Base-by-base conservation (phyloP, 1,139 yeast genomes). In the Lodderomyces oxycetoniae region DNA sequence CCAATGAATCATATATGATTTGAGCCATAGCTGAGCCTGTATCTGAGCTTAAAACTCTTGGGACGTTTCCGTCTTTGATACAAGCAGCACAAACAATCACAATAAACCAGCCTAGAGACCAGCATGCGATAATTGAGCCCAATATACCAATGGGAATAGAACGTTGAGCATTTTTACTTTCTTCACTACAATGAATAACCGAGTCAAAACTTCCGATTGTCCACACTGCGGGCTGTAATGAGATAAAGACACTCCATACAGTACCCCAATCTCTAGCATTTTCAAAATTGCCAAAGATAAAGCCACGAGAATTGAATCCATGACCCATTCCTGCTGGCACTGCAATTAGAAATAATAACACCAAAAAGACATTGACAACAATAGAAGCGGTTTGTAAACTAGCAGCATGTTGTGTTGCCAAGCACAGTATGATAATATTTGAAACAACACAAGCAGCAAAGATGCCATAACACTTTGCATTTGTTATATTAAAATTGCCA, bases 141-240 rank as follows among this genome's bases (percentile, higher is more conserved):
- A 59, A 45, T 15, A 63, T 80, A 20, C 87, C 89, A 28, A 73
- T 56, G 8, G 89, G 87, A 12, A 80, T 79, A n/a, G 85, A 76
- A 35, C 61, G 64, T 16, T 78, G 66, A 9, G 89, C 86, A 48
- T 78, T 74, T 28, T 65, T 63, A 17, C 84, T 83, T 51, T 82
- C 89, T 53, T 82, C 91, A 17, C 79, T 68, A 72, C 79, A 74
- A 54, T 81, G 89, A 32, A 80, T 77, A 45, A 82, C 78, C 4
- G 83, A 74, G 52, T 81, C 89, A 49, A 79, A 80, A 0, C 84
- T 79, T 42, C 79, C 79, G 46, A 76, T 75, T 11, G 79, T 73
- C 82, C 82, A 76, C 33, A 74, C 73, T 1, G 83, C 79, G 2
- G 85, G 78, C 69, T 79, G 70, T 71, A 81, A 72, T 12, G 79